phyloP scores from a whole-genome alignment of 2,329 filamentous ascomycete genomes.

The Sphaerulina vaccinii region DNA sequence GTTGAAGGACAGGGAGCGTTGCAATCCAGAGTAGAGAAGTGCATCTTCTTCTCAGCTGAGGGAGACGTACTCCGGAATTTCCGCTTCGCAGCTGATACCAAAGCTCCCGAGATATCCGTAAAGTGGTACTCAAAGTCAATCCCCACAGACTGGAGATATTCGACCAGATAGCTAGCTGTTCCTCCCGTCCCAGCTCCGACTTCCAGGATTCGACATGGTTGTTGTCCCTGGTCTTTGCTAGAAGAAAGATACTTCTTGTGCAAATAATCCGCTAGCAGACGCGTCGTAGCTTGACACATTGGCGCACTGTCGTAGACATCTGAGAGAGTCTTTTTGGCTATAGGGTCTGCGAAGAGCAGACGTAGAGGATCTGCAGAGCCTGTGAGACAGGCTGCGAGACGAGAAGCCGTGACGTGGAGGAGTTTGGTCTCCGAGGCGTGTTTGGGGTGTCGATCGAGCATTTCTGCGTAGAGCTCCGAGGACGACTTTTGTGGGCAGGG shows the following conservation, averaged over 20 bases:
- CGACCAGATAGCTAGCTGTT: conserved; percentile 40
- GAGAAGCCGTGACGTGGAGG: conserved; percentile 9
- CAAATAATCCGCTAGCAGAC: conserved; percentile 7
- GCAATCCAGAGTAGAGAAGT: conserved; percentile 31
- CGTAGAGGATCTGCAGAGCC: conserved; percentile 5
- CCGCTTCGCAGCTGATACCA: conserved; percentile 29
- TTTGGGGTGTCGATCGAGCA: conserved; percentile 10
- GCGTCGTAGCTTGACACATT: conserved; percentile 11
- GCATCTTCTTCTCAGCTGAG: conserved; percentile 24
- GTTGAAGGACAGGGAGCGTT: background rate
- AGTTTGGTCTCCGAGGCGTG: conserved; percentile 14
- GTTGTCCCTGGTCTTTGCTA: background rate
- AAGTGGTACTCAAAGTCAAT: conserved; percentile 44
- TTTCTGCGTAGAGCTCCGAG: background rate
- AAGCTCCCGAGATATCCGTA: conserved; percentile 43
- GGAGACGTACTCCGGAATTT: background rate
- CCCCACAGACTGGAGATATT: conserved; percentile 25
- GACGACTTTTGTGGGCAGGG: background rate
- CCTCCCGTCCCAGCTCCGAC: conserved; percentile 48
- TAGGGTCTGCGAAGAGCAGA: conserved; percentile 11
- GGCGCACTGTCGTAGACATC: conserved; percentile 13
- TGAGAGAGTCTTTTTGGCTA: conserved; percentile 5
- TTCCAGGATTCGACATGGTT: conserved; percentile 41
- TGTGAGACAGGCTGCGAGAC: conserved; percentile 11
- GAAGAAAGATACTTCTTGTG: background rate